These are phyloP conservation scores for Eragrostis curvula DNA, from an alignment of 176 grass and related monocot species.

Conservation along the genomic window DNA sequence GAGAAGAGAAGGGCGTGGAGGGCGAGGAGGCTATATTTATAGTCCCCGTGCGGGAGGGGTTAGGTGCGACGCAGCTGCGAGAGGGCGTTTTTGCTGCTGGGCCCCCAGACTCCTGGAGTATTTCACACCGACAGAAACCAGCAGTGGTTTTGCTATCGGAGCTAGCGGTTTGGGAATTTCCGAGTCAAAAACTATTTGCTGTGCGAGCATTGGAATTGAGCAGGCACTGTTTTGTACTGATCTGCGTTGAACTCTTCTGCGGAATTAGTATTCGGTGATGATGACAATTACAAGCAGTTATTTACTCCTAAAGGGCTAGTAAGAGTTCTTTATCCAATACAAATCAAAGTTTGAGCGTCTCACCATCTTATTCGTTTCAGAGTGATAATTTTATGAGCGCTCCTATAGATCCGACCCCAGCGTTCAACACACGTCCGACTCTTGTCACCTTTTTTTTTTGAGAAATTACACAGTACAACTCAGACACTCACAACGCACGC, in stretches of 20 bases:
- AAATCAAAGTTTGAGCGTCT: slow-evolving; percentile 26
- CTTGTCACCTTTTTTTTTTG: too few species aligned
- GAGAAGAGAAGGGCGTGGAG: slow-evolving; percentile 33
- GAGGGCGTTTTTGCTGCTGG: neutral
- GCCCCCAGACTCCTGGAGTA: neutral
- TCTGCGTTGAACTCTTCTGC: neutral
- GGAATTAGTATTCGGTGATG: neutral
- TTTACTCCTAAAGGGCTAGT: neutral
- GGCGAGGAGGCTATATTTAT: slow-evolving; percentile 23
- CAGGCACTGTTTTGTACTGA: neutral
- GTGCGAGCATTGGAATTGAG: neutral
- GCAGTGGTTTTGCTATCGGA: neutral
- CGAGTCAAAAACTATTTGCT: slow-evolving; percentile 23
- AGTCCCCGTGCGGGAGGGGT: neutral
- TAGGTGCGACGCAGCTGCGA: slow-evolving; percentile 27
- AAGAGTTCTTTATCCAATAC: neutral
- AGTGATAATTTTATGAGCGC: too few species aligned
- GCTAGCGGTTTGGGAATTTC: neutral
- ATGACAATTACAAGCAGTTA: neutral
- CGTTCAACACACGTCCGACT: too few species aligned
- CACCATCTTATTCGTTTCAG: too few species aligned
- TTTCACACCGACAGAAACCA: slow-evolving; percentile 28
- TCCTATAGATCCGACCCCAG: too few species aligned
- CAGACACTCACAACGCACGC: too few species aligned
- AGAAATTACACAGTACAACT: too few species aligned